Evolutionary conservation across 1,139 yeast genomes (phyloP).

Genomic region (Taphrina flavorubra): DNA sequence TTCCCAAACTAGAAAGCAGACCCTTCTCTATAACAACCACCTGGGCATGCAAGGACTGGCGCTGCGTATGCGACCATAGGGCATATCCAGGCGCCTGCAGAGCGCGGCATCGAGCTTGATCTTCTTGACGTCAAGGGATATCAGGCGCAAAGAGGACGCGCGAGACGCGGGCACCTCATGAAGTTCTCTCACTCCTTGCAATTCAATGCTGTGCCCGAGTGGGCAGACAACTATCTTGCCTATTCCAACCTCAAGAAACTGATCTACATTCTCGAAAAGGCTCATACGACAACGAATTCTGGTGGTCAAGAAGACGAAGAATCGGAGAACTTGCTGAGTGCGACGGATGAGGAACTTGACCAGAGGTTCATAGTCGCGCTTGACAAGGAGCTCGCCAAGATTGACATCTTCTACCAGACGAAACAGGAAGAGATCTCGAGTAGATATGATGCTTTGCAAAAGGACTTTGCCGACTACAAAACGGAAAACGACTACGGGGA

Average conservation of each 20-base stretch:
- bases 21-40: not conserved
- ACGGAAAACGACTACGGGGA: constrained; percentile 35
- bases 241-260: constrained; percentile 58
- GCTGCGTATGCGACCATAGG: constrained; percentile 10
- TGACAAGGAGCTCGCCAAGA: constrained; percentile 62
- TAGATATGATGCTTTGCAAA: constrained; percentile 58
- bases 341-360: constrained; percentile 57
- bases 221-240: constrained; percentile 69
- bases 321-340: constrained; percentile 51
- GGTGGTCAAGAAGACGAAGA: constrained; percentile 50
- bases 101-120: constrained; percentile 13
- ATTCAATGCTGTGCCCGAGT: constrained; percentile 81
- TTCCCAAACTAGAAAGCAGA: constrained; percentile 4
- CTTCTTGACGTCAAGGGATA: not conserved
- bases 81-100: not conserved
- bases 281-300: constrained; percentile 47
- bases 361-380: constrained; percentile 60
- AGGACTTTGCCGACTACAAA: constrained; percentile 53
- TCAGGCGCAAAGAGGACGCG: not conserved
- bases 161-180: constrained; percentile 55
- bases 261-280: constrained; percentile 59
- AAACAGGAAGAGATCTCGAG: constrained; percentile 60
- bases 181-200: constrained; percentile 76
- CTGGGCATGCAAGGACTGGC: constrained; percentile 3
- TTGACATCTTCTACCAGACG: constrained; percentile 60